Percentiles rank a stretch among this genome's conserved stretches.
These are phyloP conservation scores for Pythium dissotocum DNA, from an alignment of 352 stramenopile genomes.

Conservation along the genomic window DNA sequence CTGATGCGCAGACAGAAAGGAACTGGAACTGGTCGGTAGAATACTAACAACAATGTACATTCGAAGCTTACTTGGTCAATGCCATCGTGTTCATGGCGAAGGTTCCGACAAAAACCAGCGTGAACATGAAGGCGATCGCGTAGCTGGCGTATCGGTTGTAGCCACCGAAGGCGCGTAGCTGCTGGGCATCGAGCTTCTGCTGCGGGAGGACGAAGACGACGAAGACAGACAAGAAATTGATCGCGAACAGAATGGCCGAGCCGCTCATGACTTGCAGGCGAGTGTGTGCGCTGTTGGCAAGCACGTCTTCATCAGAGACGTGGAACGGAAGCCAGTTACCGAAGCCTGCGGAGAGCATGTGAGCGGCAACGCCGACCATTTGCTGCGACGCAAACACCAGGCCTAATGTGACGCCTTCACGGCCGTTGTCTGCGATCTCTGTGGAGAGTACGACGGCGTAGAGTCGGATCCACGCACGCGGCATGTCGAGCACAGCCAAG, in stretches of 20 bases:
- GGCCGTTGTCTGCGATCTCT: slow-evolving; percentile 53
- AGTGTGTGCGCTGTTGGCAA: slow-evolving; percentile 4
- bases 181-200: slow-evolving; percentile 33
- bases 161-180: slow-evolving; percentile 25
- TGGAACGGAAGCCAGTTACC: slow-evolving; percentile 28
- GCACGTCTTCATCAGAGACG: slow-evolving; percentile 11
- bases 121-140: slow-evolving; percentile 32
- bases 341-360: slow-evolving; percentile 34
- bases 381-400: slow-evolving; percentile 50
- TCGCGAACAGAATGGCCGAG: slow-evolving; percentile 13
- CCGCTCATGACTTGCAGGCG: slow-evolving; percentile 12
- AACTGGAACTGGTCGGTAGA: background rate
- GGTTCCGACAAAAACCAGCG: slow-evolving; percentile 40
- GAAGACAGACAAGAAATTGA: slow-evolving; percentile 25
- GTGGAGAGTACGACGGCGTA: slow-evolving; percentile 45
- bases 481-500: slow-evolving; percentile 33
- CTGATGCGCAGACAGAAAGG: slow-evolving; percentile 19
- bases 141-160: slow-evolving; percentile 34
- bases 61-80: background rate
- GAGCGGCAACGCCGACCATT: slow-evolving; percentile 34
- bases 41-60: background rate
- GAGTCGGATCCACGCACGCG: slow-evolving; percentile 42
- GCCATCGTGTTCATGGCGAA: slow-evolving; percentile 26
- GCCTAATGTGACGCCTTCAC: slow-evolving; percentile 54
- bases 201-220: slow-evolving; percentile 20